Percentiles rank a stretch among this genome's conserved stretches.
Conservation (phyloP, 2,329 filamentous ascomycete species). For the Neonectria magnoliae region DNA sequence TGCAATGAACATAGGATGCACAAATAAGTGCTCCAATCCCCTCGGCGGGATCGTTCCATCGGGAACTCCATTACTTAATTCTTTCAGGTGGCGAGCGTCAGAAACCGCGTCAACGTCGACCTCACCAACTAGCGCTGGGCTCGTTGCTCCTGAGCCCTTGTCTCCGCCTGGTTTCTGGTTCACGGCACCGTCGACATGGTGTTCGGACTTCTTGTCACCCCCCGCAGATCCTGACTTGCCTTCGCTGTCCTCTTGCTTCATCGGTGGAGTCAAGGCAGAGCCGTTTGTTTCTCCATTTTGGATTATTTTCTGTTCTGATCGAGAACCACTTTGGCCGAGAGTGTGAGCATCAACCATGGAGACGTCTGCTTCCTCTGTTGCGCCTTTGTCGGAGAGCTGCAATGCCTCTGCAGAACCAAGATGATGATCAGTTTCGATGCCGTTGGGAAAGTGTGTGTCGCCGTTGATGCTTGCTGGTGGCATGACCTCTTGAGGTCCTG, state of each 20-base stretch:
- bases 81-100: conserved; percentile 19
- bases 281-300: conserved; percentile 16
- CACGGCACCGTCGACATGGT: conserved; percentile 9
- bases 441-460: conserved; percentile 29
- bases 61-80: conserved; percentile 15
- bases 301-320: conserved; percentile 24
- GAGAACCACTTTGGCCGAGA: conserved; percentile 33
- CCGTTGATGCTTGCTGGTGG: conserved; percentile 37
- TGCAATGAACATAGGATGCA: conserved; percentile 80
- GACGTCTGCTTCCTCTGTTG: conserved; percentile 39
- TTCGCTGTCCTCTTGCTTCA: conserved; percentile 25
- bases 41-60: conserved; percentile 18
- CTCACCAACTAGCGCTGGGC: conserved; percentile 6
- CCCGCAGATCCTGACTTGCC: not conserved
- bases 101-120: not conserved
- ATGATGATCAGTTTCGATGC: conserved; percentile 6
- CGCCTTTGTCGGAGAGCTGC: conserved; percentile 22
- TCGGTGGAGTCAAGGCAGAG: conserved; percentile 4
- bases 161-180: conserved; percentile 9
- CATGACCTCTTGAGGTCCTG: conserved; percentile 13
- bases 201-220: conserved; percentile 1
- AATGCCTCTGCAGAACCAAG: conserved; percentile 14
- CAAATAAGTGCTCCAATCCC: conserved; percentile 58
- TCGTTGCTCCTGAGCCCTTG: not conserved
- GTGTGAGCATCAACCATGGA: conserved; percentile 46